Percentiles rank a stretch among this genome's conserved stretches.
phyloP scores from a whole-genome alignment of 768 basidiomycete species.

The Podaxis sp. region DNA sequence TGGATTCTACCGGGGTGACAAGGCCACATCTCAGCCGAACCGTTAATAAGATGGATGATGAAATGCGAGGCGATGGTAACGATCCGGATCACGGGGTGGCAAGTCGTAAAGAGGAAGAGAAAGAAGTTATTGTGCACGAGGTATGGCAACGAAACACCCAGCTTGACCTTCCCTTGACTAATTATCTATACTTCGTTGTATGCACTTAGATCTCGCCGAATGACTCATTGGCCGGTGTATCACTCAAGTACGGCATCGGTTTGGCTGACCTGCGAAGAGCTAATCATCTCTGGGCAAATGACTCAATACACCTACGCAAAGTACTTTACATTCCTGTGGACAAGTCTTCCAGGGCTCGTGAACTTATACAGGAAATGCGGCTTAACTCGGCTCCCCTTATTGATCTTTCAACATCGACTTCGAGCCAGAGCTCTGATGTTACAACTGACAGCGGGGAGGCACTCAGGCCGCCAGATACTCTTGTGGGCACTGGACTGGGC shows the following conservation, averaged over 20 bases:
- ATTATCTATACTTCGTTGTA: neutral
- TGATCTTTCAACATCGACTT: conserved; percentile 13
- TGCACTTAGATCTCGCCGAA: conserved; percentile 55
- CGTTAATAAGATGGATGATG: conserved; percentile 30
- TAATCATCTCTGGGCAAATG: conserved; percentile 93
- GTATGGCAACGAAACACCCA: conserved; percentile 30
- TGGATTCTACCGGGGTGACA: conserved; percentile 32
- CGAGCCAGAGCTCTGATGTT: conserved; percentile 1
- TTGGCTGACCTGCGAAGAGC: conserved; percentile 79
- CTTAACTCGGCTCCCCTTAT: conserved; percentile 1
- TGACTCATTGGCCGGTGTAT: conserved; percentile 85
- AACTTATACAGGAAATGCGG: conserved; percentile 23
- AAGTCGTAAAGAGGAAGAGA: conserved; percentile 33
- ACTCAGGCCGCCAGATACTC: conserved; percentile 18
- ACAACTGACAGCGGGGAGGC: neutral
- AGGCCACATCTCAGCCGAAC: conserved; percentile 40
- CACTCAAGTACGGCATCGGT: conserved; percentile 86
- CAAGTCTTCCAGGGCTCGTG: conserved; percentile 45
- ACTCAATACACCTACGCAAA: conserved; percentile 86
- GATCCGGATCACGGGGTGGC: conserved; percentile 17
- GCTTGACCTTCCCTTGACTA: neutral
- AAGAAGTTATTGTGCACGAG: conserved; percentile 59
- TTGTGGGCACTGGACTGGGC: conserved; percentile 22
- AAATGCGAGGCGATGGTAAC: conserved; percentile 16
- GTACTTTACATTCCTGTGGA: conserved; percentile 79